Percentiles rank a stretch among this genome's conserved stretches.
Evolutionary conservation across 2,329 filamentous ascomycete species (phyloP).

Genomic region (Ceratocystis eucalypticola): DNA sequence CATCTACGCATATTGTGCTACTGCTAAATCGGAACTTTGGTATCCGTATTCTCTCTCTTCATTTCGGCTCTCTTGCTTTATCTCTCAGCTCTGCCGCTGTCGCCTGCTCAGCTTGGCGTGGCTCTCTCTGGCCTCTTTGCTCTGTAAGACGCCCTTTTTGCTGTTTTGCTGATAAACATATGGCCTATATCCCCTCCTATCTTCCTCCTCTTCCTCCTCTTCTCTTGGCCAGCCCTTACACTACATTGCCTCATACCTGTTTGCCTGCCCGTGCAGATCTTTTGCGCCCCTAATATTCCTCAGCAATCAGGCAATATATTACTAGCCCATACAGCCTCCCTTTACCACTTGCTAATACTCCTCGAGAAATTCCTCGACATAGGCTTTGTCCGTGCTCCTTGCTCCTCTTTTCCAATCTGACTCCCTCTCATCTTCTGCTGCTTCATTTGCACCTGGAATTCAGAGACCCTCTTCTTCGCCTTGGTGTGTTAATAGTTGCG

Average conservation of each 20-base stretch:
- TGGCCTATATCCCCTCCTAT: neutral
- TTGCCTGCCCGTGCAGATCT: neutral
- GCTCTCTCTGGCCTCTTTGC: neutral
- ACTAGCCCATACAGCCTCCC: neutral
- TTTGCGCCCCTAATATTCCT: neutral
- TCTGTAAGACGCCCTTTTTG: neutral
- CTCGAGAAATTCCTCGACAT: neutral
- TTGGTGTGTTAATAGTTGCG: neutral
- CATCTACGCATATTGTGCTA: neutral
- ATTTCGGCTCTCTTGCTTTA: neutral
- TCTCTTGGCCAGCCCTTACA: neutral
- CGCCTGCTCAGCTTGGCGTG: neutral
- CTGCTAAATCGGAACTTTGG: constrained; percentile 2
- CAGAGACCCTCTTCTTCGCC: constrained; percentile 1
- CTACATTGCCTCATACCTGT: neutral
- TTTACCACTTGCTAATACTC: neutral
- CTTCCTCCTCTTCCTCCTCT: neutral
- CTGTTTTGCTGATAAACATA: neutral
- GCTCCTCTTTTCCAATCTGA: neutral
- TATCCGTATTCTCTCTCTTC: constrained; percentile 3
- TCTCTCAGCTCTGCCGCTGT: neutral
- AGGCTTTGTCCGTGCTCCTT: neutral
- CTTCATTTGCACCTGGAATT: neutral
- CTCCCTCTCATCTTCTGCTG: neutral
- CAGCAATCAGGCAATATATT: neutral